Base-by-base conservation (phyloP, 169 alveolate genomes). In the Plasmodium berghei region DNA sequence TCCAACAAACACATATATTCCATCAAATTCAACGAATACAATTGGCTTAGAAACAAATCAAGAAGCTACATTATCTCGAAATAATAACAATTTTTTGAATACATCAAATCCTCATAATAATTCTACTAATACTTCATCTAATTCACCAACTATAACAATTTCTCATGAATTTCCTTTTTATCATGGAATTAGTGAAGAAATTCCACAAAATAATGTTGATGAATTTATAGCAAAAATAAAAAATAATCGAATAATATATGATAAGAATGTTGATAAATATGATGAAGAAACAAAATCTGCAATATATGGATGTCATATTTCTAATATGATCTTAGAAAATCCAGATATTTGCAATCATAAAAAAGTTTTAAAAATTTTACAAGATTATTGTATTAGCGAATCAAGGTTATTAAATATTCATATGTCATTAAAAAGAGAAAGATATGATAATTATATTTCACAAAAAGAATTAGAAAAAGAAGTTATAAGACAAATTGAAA, bases 291-390 rank as follows among this genome's bases (percentile, higher is more conserved):
- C 87, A 0, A 69, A 71, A 55, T 34, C 75, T 1, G 34, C 63
- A 18, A 86, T 86, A 9, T 86, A 86, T 55, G 91, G 91, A 6
- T 71, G 69, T 16, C 49, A 86, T 46, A n/a, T 86, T 18, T 86
- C 91, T n/a, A 86, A 59, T 62, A 70, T 56, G 26, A 58, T 86
- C 6, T 71, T 71, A 61, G 75, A 86, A 62, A 58, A 86, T 71
- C 46, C 70, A 48, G 91, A 86, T 55, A 86, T 86, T 34, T 86
- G 91, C 40, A 86, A 86, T 62, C 91, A 86, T 64, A 70, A 24
- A 73, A 86, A 61, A 26, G 20, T 86, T 14, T 59, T 86, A 52
- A 69, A 86, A n/a, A 86, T 46, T 18, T 24, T 86, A 18, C 87
- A 86, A 72, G 91, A 86, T 22, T 46, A 22, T 9, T 86, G 91